These are phyloP conservation scores for Tricholoma furcatifolium DNA, from an alignment of 768 basidiomycete genomes.

Conservation along the genomic window DNA sequence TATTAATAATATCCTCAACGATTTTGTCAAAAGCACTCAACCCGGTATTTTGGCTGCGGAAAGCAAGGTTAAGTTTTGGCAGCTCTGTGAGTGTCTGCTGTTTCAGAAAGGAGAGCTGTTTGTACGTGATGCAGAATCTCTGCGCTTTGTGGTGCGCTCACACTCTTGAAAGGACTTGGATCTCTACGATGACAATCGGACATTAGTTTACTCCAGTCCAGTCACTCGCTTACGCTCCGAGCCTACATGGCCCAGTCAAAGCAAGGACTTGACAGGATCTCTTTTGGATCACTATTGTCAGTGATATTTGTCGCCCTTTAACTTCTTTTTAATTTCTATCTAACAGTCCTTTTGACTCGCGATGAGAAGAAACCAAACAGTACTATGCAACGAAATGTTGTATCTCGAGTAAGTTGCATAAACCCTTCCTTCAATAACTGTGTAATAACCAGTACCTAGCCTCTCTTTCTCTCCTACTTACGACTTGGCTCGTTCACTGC, in stretches of 20 bases:
- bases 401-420: constrained; percentile 57
- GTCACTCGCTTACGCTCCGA: constrained; percentile 66
- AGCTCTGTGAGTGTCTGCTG: constrained; percentile 69
- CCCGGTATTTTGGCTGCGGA: constrained; percentile 92
- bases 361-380: constrained; percentile 57
- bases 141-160: background rate
- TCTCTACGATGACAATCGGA: constrained; percentile 71
- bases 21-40: constrained; percentile 81
- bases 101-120: constrained; percentile 82
- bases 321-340: constrained; percentile 1
- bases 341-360: constrained; percentile 59
- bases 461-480: constrained; percentile 78
- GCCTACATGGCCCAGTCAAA: constrained; percentile 70
- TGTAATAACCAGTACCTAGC: constrained; percentile 40
- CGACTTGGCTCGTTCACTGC: constrained; percentile 63
- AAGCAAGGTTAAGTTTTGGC: constrained; percentile 86
- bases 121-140: constrained; percentile 39
- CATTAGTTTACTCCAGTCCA: constrained; percentile 64
- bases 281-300: constrained; percentile 78
- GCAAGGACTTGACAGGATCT: constrained; percentile 66
- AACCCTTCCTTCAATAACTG: background rate
- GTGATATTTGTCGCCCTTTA: constrained; percentile 20
- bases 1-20: constrained; percentile 62
- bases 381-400: constrained; percentile 47
- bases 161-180: constrained; percentile 68